These are phyloP conservation scores for Fusarium penzigii DNA, from an alignment of 2,329 filamentous ascomycete genomes.

Conservation along the genomic window DNA sequence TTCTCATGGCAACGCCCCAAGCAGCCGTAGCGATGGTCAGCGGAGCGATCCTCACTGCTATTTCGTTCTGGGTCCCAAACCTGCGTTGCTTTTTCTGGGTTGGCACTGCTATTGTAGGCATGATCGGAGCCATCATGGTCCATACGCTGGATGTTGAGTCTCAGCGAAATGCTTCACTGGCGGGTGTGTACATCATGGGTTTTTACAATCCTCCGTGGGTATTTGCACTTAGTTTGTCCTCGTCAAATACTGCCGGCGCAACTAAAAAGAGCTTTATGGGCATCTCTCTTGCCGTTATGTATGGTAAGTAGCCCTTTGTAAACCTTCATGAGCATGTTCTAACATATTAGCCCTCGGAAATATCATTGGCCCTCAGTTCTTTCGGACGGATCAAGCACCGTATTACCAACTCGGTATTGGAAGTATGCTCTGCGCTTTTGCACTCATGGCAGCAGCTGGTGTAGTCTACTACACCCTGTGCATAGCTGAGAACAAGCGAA, in stretches of 20 bases:
- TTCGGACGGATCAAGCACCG: constrained; percentile 28
- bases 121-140: constrained; percentile 30
- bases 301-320: constrained; percentile 13
- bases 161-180: constrained; percentile 26
- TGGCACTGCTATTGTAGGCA: constrained; percentile 18
- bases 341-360: constrained; percentile 28
- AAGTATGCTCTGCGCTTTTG: constrained; percentile 30
- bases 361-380: constrained; percentile 34
- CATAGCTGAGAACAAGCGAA: constrained; percentile 24
- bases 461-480: constrained; percentile 24
- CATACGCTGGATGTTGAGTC: constrained; percentile 20
- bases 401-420: constrained; percentile 30
- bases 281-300: constrained; percentile 30
- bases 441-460: constrained; percentile 23
- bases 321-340: background rate
- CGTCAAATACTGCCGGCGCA: constrained; percentile 31
- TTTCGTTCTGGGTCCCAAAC: constrained; percentile 31
- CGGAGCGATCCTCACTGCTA: constrained; percentile 20
- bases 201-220: constrained; percentile 36
- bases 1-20: constrained; percentile 35
- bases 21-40: constrained; percentile 34
- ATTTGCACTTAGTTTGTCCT: constrained; percentile 31
- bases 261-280: constrained; percentile 36
- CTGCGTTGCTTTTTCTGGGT: constrained; percentile 35
- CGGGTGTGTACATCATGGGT: constrained; percentile 35